Base-by-base conservation (phyloP, 139 green algal species). In the Nannochloris sp. region DNA sequence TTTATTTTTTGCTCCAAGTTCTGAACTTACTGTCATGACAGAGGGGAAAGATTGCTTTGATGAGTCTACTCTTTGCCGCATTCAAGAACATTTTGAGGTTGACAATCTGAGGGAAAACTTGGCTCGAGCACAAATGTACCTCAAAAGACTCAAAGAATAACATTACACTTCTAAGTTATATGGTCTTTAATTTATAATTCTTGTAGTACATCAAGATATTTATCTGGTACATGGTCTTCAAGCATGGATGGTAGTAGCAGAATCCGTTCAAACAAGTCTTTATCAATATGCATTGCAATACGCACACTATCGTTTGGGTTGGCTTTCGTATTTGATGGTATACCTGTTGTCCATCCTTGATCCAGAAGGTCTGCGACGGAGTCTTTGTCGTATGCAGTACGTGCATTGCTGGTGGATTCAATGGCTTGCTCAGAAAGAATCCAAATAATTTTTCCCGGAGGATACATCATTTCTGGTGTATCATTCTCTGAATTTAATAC, bases 161-260 rank as follows among this genome's bases (percentile, higher is more conserved):
- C 34, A 40, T 40, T 40, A 40, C 34, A 14, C 5, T 12, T 27
- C 2, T 40, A 9, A 40, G 8, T 40, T 12, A 11, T 40, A 40
- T 29, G 0, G 34, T 40, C 7, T 55, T 29, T 64, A 56, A 51
- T 31, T 27, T 58, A 83, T 31, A 83, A 62, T 62, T 82, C 62
- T 57, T 82, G 56, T 25, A 83, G 34, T 12, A 51, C 74, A 19
- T 40, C 31, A 4, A 83, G 34, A 46, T 79, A 79, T 4, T 36
- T 54, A 55, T 83, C 68, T 0, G 76, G 76, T 24, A 83, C 27
- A 67, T 83, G 76, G 29, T 83, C 66, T 9, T 57, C 40, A 19
- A 83, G 40, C 16, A 68, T 71, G 11, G 82, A 75, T 11, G 70
- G 62, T 50, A 72, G 34, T 4, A 83, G 23, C 31, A 83, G 48